Percentiles rank a stretch among this genome's conserved stretches.
phyloP scores from a whole-genome alignment of 1,284 basidiomycete genomes.

The Sanguinoderma infundibulare region DNA sequence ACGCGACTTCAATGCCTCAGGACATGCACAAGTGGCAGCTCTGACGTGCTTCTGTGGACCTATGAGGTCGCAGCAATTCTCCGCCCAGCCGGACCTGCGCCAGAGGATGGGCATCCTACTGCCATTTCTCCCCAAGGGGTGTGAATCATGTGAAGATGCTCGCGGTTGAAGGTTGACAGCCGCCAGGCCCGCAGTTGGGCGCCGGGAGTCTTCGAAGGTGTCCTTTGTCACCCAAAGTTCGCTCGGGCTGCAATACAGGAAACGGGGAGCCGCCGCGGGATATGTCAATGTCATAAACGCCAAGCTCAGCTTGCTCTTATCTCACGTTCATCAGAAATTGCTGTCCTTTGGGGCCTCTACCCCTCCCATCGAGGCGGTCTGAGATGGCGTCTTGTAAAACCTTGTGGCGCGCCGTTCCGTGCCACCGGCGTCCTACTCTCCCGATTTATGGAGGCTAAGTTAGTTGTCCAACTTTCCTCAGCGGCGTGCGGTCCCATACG shows the following conservation, averaged over 20 bases:
- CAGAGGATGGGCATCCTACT: not conserved
- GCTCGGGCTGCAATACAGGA: not conserved
- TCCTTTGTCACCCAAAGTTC: not conserved
- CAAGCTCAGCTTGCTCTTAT: not conserved
- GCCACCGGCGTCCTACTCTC: not conserved
- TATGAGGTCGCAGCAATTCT: not conserved
- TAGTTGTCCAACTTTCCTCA: no score
- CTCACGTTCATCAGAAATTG: not conserved
- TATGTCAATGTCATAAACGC: not conserved
- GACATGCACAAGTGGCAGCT: not conserved
- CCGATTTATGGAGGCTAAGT: no score
- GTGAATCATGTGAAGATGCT: not conserved
- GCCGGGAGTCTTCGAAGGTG: not conserved
- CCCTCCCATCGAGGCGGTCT: not conserved
- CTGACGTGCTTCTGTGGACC: not conserved
- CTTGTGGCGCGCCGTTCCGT: not conserved
- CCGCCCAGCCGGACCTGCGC: not conserved
- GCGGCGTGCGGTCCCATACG: constrained; percentile 2
- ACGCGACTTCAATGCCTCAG: not conserved
- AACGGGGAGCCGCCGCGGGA: not conserved
- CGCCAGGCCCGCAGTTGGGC: not conserved
- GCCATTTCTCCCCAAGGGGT: not conserved
- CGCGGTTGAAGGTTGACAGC: not conserved
- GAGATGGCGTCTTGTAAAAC: not conserved
- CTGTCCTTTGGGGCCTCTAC: not conserved